Conservation (phyloP, 2,329 filamentous ascomycete species). For the Dactylellina sp. region DNA sequence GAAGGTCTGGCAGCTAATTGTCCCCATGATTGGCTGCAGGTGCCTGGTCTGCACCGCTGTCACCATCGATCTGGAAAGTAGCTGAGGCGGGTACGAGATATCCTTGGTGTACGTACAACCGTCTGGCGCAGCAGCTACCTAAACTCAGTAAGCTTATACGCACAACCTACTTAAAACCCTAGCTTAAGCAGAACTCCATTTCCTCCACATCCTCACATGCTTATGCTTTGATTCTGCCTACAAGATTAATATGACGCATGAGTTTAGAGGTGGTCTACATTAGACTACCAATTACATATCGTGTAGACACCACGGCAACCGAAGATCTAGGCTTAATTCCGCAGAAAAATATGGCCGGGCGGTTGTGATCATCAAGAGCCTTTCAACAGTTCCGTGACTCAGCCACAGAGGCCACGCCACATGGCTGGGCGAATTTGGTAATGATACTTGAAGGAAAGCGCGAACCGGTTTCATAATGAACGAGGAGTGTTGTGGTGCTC, state of each 20-base stretch:
- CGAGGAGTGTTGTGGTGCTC: too few species aligned
- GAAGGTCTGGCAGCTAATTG: not conserved
- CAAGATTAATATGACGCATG: not conserved
- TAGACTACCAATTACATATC: not conserved
- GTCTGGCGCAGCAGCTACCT: slow-evolving; percentile 40
- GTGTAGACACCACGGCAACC: too few species aligned
- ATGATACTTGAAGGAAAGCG: too few species aligned
- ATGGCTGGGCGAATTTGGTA: too few species aligned
- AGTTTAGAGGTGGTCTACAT: not conserved
- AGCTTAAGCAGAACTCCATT: too few species aligned
- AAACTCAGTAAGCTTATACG: slow-evolving; percentile 30
- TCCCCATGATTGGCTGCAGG: slow-evolving; percentile 38
- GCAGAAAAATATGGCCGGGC: too few species aligned
- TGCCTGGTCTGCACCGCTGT: slow-evolving; percentile 34
- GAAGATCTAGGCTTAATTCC: too few species aligned
- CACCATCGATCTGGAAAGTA: slow-evolving; percentile 34
- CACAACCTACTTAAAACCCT: not conserved
- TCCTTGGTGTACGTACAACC: slow-evolving; percentile 31
- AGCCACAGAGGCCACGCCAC: not conserved
- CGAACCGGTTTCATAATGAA: too few species aligned
- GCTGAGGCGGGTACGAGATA: slow-evolving; percentile 12
- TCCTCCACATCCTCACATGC: not conserved
- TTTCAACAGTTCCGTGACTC: not conserved
- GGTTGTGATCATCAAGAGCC: too few species aligned
- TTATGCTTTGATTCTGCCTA: too few species aligned